Percentiles rank a stretch among this genome's conserved stretches.
Conservation (phyloP, 2,329 filamentous ascomycete genomes). For the Cordyceps militaris region DNA sequence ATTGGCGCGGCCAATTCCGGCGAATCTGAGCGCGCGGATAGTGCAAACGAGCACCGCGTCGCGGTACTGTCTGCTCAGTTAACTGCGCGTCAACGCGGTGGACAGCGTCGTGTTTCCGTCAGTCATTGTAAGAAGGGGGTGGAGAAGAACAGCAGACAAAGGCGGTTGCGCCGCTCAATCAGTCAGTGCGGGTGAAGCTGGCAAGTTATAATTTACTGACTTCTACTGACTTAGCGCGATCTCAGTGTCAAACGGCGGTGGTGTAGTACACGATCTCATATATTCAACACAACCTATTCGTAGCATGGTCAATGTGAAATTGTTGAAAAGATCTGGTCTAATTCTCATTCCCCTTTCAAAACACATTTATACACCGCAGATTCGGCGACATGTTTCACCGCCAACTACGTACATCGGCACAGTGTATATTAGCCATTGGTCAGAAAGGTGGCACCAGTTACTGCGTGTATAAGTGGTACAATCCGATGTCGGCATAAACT, state of each 20-base stretch:
- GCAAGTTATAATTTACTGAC: background rate
- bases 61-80: background rate
- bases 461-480: background rate
- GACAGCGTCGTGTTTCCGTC: background rate
- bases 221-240: background rate
- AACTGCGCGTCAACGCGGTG: background rate
- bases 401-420: background rate
- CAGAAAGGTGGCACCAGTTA: background rate
- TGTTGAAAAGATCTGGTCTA: too few relatives aligned
- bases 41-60: background rate
- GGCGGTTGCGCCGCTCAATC: background rate
- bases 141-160: background rate
- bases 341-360: too few relatives aligned
- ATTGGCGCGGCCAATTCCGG: background rate
- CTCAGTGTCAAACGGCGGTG: background rate
- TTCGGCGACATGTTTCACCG: background rate
- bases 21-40: background rate
- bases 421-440: background rate
- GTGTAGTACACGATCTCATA: too few relatives aligned
- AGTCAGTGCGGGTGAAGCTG: background rate
- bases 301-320: too few relatives aligned
- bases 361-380: background rate
- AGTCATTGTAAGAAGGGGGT: background rate
- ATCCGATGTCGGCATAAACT: background rate
- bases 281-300: too few relatives aligned